A percentile compares a stretch with the other conserved stretches of the same genome.
phyloP scores from a whole-genome alignment of 2,329 filamentous ascomycete genomes.

The Ophiocordyceps unilateralis region DNA sequence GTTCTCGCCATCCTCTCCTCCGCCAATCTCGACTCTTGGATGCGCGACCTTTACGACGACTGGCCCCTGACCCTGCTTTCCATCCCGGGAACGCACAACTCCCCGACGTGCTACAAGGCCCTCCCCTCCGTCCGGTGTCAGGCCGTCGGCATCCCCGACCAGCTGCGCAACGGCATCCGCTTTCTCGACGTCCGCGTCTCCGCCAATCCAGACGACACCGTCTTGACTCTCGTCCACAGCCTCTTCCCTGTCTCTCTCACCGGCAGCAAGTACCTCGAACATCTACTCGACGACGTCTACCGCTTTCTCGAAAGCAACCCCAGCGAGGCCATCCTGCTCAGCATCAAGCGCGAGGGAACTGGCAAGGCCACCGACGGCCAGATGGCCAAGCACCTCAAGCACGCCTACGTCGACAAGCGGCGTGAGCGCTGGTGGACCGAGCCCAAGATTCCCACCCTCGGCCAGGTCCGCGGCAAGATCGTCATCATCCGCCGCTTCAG shows the following conservation, averaged over 20 bases:
- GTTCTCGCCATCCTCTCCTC: slow-evolving; percentile 53
- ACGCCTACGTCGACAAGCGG: slow-evolving; percentile 47
- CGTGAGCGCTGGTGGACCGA: slow-evolving; percentile 59
- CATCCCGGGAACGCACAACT: slow-evolving; percentile 93
- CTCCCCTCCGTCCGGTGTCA: slow-evolving; percentile 90
- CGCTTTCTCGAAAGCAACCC: slow-evolving; percentile 63
- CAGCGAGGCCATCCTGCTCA: slow-evolving; percentile 69
- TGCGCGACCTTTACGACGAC: slow-evolving; percentile 55
- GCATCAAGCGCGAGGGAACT: slow-evolving; percentile 78
- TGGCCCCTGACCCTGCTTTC: slow-evolving; percentile 65
- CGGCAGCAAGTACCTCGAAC: slow-evolving; percentile 61
- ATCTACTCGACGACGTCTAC: slow-evolving; percentile 54
- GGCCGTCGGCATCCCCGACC: slow-evolving; percentile 55
- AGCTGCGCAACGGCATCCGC: slow-evolving; percentile 78
- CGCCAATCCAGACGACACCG: slow-evolving; percentile 35
- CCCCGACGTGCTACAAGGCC: slow-evolving; percentile 67
- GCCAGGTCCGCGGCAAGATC: slow-evolving; percentile 65
- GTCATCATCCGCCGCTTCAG: slow-evolving; percentile 70
- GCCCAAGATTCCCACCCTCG: slow-evolving; percentile 59
- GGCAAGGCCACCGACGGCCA: slow-evolving; percentile 67
- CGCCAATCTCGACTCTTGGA: slow-evolving; percentile 57
- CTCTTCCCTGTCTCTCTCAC: slow-evolving; percentile 78
- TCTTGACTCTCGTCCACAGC: slow-evolving; percentile 71
- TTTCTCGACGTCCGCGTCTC: slow-evolving; percentile 82
- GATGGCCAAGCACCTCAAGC: slow-evolving; percentile 54